These are phyloP conservation scores for Ceratocystiopsis minuta DNA, from an alignment of 2,329 filamentous ascomycete genomes.

Conservation along the genomic window DNA sequence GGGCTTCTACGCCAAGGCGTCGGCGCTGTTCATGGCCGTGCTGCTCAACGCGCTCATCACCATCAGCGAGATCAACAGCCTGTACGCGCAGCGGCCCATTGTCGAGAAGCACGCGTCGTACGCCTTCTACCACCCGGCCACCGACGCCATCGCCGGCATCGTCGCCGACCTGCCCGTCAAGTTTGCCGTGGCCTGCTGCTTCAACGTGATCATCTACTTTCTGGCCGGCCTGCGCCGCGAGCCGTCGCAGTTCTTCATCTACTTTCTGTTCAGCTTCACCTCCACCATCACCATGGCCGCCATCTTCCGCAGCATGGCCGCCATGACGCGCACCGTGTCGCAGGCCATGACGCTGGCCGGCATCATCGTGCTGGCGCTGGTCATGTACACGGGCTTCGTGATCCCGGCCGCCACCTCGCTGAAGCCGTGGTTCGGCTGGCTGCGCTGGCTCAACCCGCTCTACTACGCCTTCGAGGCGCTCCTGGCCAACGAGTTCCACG, in stretches of 20 bases:
- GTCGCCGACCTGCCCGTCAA: constrained; percentile 74
- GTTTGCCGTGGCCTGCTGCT: constrained; percentile 50
- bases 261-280: constrained; percentile 56
- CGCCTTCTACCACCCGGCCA: constrained; percentile 74
- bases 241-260: constrained; percentile 68
- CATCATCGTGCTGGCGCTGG: constrained; percentile 43
- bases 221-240: constrained; percentile 64
- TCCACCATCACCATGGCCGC: constrained; percentile 67
- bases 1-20: constrained; percentile 43
- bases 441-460: constrained; percentile 64
- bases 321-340: constrained; percentile 50
- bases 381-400: constrained; percentile 57
- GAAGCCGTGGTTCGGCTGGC: constrained; percentile 65
- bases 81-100: constrained; percentile 78
- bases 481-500: constrained; percentile 67
- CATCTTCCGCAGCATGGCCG: constrained; percentile 66
- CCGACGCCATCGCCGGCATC: constrained; percentile 78
- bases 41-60: constrained; percentile 71
- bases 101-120: constrained; percentile 81
- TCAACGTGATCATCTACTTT: constrained; percentile 74
- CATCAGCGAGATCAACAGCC: constrained; percentile 65
- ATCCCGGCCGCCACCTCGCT: constrained; percentile 42
- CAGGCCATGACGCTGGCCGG: constrained; percentile 44
- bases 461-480: constrained; percentile 65
- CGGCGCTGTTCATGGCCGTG: constrained; percentile 72